Conservation (phyloP, 768 basidiomycete genomes). For the Rhizopogon sp. region DNA sequence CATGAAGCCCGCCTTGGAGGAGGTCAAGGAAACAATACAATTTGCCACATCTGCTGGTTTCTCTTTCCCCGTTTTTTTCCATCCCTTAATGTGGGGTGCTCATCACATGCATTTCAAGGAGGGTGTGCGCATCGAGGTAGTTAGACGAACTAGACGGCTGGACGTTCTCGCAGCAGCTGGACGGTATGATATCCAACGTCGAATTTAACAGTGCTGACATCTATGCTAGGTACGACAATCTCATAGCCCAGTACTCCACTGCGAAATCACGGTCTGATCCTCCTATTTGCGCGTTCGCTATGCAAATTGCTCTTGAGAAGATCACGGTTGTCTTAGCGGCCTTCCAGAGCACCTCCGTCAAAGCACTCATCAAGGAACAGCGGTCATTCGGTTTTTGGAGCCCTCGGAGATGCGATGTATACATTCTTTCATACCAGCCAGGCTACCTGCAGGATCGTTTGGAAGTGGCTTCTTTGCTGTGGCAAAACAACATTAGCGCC, state of each 20-base stretch:
- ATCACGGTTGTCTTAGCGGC: conserved; percentile 65
- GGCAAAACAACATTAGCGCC: conserved; percentile 79
- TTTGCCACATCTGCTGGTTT: conserved; percentile 61
- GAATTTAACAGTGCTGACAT: neutral
- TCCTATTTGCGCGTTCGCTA: conserved; percentile 58
- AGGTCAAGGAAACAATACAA: conserved; percentile 59
- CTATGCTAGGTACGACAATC: conserved; percentile 57
- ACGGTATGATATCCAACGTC: conserved; percentile 39
- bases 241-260: conserved; percentile 58
- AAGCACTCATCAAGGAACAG: conserved; percentile 68
- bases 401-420: conserved; percentile 85
- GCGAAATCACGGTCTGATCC: conserved; percentile 48
- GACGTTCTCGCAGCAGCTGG: conserved; percentile 82
- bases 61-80: conserved; percentile 55
- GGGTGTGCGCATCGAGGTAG: conserved; percentile 74
- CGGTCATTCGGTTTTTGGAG: conserved; percentile 87
- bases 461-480: conserved; percentile 70
- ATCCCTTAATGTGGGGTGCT: conserved; percentile 68
- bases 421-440: conserved; percentile 72
- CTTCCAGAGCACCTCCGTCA: conserved; percentile 62
- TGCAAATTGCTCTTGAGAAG: conserved; percentile 78
- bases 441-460: conserved; percentile 75
- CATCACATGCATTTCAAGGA: conserved; percentile 65
- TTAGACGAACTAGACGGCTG: conserved; percentile 54
- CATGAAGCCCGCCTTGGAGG: conserved; percentile 48